These are phyloP conservation scores for Apiospora hydei DNA, from an alignment of 2,329 filamentous ascomycete genomes.

Conservation along the genomic window DNA sequence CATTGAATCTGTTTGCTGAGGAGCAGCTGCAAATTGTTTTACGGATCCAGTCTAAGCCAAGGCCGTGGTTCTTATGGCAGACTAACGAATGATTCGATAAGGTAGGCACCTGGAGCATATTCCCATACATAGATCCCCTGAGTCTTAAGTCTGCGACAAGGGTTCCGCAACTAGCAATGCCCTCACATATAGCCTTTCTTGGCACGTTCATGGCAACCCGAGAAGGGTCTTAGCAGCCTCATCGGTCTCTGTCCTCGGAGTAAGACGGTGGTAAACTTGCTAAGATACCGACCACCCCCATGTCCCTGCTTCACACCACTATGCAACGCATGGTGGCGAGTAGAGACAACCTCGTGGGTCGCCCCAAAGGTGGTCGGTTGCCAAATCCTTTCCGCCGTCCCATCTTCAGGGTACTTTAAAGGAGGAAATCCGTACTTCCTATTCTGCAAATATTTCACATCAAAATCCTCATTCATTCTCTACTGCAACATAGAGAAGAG, in stretches of 20 bases:
- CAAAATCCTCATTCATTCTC: slow-evolving; percentile 5
- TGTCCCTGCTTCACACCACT: background rate
- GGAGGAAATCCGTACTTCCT: background rate
- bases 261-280: slow-evolving; percentile 1
- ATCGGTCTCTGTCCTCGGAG: background rate
- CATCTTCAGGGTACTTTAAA: background rate
- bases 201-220: background rate
- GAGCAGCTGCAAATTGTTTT: background rate
- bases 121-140: background rate
- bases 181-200: background rate
- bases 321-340: slow-evolving; percentile 18
- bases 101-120: background rate
- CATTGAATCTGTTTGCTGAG: background rate
- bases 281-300: background rate
- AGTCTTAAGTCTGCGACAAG: background rate
- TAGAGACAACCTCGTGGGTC: background rate
- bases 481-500: background rate
- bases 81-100: background rate
- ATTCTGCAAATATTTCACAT: background rate
- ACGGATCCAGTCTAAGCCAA: background rate
- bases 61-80: background rate
- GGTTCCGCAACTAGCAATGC: background rate
- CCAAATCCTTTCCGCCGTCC: background rate
- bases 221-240: background rate
- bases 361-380: background rate